A percentile compares a stretch with the other conserved stretches of the same genome.
phyloP scores from a whole-genome alignment of 129 eudicot species.

The Calendula officinalis region DNA sequence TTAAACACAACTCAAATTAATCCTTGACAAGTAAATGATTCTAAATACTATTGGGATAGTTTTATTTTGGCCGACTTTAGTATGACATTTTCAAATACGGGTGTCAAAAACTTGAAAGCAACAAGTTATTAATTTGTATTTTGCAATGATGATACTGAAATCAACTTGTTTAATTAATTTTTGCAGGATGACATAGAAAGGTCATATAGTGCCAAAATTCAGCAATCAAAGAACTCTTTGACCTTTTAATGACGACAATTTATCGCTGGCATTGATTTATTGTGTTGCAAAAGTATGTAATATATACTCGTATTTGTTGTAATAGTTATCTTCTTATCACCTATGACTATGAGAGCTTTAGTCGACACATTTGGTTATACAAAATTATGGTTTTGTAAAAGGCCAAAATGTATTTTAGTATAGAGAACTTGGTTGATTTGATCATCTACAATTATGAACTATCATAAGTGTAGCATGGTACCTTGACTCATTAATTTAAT shows the following conservation, averaged over 20 bases:
- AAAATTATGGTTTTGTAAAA: too few relatives aligned
- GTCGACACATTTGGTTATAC: too few relatives aligned
- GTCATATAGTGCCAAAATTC: constrained; percentile 49
- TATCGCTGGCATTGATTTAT: too few relatives aligned
- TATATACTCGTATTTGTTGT: too few relatives aligned
- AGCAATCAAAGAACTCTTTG: constrained; percentile 63
- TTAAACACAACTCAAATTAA: background rate
- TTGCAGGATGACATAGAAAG: constrained; percentile 80
- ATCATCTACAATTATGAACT: too few relatives aligned
- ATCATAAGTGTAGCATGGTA: too few relatives aligned
- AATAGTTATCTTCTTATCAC: too few relatives aligned
- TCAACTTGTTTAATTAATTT: constrained; percentile 1
- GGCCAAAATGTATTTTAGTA: background rate
- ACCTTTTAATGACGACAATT: constrained; percentile 42
- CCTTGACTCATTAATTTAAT: too few relatives aligned
- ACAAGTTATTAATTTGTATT: background rate
- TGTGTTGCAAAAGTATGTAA: too few relatives aligned
- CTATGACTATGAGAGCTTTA: too few relatives aligned
- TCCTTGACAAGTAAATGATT: background rate
- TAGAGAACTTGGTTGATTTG: too few relatives aligned
- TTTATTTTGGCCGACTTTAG: constrained; percentile 33
- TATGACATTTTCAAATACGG: background rate
- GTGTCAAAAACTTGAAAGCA: background rate
- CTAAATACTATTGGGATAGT: background rate
- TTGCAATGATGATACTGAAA: background rate